These are phyloP conservation scores for Mycena filopes DNA, from an alignment of 768 basidiomycete species.

Conservation along the genomic window DNA sequence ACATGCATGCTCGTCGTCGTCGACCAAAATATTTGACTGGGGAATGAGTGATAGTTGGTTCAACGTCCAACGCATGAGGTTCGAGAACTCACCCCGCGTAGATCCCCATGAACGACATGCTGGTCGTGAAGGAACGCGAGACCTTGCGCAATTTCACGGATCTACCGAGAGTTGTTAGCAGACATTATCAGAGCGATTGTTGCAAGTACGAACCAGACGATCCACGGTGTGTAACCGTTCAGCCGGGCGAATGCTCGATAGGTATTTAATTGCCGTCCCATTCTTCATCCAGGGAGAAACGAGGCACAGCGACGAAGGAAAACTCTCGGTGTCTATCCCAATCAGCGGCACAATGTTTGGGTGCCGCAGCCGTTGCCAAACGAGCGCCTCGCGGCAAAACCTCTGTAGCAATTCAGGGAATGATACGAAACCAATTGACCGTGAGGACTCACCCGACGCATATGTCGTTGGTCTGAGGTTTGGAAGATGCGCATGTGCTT, in stretches of 20 bases:
- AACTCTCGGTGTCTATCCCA: slow-evolving; percentile 35
- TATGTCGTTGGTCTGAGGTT: slow-evolving; percentile 17
- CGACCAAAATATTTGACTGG: slow-evolving; percentile 36
- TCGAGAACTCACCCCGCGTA: slow-evolving; percentile 22
- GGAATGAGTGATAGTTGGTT: background rate
- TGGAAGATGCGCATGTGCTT: slow-evolving; percentile 28
- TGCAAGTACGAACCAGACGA: slow-evolving; percentile 20
- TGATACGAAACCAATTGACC: background rate
- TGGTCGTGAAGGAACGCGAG: slow-evolving; percentile 31
- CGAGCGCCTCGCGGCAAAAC: slow-evolving; percentile 38
- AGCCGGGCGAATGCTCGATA: slow-evolving; percentile 22
- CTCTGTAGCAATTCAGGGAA: slow-evolving; percentile 15
- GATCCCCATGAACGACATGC: slow-evolving; percentile 32
- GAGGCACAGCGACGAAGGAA: slow-evolving; percentile 33
- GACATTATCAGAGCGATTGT: background rate
- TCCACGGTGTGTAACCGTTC: slow-evolving; percentile 15
- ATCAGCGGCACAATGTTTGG: slow-evolving; percentile 34
- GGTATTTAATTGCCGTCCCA: slow-evolving; percentile 36
- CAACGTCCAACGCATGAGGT: background rate
- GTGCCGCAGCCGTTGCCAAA: slow-evolving; percentile 36
- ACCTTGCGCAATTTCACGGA: slow-evolving; percentile 33
- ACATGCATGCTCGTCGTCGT: slow-evolving; percentile 18
- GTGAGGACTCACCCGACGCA: slow-evolving; percentile 23
- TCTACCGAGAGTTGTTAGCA: background rate
- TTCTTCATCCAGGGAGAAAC: slow-evolving; percentile 44